Evolutionary conservation across 2,329 filamentous ascomycete species (phyloP).

Genomic region (Diaporthe ampelina): DNA sequence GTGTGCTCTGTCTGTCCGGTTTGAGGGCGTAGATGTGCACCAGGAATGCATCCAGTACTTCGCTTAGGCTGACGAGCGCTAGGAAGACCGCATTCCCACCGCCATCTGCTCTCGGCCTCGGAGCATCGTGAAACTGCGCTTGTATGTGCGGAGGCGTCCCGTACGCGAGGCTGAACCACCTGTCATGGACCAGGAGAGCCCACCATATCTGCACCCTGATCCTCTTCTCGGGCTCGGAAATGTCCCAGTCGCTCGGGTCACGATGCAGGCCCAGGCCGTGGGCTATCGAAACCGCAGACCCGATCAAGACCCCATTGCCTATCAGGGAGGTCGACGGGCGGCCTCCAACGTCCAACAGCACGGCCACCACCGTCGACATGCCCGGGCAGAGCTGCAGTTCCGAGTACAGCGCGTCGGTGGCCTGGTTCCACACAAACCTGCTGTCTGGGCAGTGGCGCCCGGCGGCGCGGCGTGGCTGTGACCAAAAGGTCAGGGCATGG

Average conservation of each 20-base stretch:
- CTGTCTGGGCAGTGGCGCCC: conserved; percentile 67
- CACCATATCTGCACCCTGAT: conserved; percentile 70
- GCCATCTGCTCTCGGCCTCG: conserved; percentile 43
- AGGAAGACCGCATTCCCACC: conserved; percentile 54
- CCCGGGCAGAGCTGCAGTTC: conserved; percentile 72
- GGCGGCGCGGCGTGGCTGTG: conserved; percentile 57
- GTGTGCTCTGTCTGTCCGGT: conserved; percentile 36
- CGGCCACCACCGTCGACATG: conserved; percentile 69
- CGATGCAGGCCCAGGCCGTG: conserved; percentile 69
- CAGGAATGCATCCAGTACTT: conserved; percentile 54
- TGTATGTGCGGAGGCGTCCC: conserved; percentile 66
- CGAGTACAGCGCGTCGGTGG: conserved; percentile 70
- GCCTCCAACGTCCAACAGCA: conserved; percentile 71
- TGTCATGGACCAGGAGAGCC: conserved; percentile 67
- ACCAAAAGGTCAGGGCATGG: conserved; percentile 71
- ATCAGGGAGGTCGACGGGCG: conserved; percentile 72
- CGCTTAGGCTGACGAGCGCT: conserved; percentile 60
- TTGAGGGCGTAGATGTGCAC: conserved; percentile 44
- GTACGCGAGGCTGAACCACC: conserved; percentile 67
- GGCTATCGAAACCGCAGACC: conserved; percentile 64
- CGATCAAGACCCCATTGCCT: conserved; percentile 66
- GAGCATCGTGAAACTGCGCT: conserved; percentile 62
- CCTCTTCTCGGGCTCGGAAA: conserved; percentile 64
- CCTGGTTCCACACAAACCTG: conserved; percentile 74
- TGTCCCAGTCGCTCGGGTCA: conserved; percentile 65